These are phyloP conservation scores for Tolypocladium pustulatum DNA, from an alignment of 2,329 filamentous ascomycete genomes.

Conservation along the genomic window DNA sequence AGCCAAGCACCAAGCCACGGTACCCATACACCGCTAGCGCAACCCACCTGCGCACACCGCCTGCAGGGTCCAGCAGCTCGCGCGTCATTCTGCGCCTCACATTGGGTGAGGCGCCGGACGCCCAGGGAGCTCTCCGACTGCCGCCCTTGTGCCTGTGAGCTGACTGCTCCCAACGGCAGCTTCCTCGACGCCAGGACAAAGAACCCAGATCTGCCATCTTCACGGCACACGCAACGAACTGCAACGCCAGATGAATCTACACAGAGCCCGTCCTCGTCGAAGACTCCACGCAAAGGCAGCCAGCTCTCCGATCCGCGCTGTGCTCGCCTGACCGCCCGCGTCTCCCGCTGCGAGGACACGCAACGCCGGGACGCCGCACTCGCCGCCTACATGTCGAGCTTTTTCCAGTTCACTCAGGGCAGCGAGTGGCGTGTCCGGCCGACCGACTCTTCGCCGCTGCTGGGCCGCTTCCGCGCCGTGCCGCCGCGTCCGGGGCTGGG, in stretches of 20 bases:
- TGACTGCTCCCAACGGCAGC: not conserved
- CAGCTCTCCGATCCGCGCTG: not conserved
- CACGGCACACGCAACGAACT: not conserved
- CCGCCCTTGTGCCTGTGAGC: not conserved
- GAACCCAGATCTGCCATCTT: not conserved
- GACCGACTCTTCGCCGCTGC: conserved; percentile 46
- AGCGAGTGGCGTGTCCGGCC: conserved; percentile 44
- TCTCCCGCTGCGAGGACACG: not conserved
- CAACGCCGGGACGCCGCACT: not conserved
- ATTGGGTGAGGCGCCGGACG: not conserved
- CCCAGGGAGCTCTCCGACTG: not conserved
- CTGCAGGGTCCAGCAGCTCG: not conserved
- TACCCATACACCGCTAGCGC: too few relatives aligned
- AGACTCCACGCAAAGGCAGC: not conserved
- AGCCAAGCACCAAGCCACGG: too few relatives aligned
- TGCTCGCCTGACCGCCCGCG: not conserved
- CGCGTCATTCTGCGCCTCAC: not conserved
- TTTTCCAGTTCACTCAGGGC: conserved; percentile 59
- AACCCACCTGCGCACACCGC: not conserved
- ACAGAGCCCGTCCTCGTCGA: not conserved
- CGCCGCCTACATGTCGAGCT: conserved; percentile 41
- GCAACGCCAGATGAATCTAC: not conserved
- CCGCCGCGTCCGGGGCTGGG: conserved; percentile 29
- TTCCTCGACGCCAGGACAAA: not conserved
- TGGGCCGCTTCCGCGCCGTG: conserved; percentile 56